Evolutionary conservation across 805 yeast species (phyloP).

Genomic region (Torulaspora indica): DNA sequence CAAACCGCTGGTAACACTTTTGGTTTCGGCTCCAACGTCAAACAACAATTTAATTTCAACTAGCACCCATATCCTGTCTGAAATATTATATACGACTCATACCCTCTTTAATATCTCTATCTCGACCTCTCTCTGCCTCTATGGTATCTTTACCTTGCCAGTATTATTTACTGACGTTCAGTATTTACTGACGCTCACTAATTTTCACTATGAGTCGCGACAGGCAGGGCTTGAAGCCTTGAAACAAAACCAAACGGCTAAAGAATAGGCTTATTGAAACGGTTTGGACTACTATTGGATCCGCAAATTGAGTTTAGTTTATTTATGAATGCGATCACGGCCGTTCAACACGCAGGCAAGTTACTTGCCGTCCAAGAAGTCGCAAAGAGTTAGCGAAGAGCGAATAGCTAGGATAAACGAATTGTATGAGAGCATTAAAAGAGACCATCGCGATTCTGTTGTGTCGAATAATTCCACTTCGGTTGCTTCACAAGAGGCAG

Average conservation of each 20-base stretch:
- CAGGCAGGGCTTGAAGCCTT: not conserved
- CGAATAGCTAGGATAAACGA: conserved; percentile 27
- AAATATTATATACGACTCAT: conserved; percentile 3
- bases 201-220: not conserved
- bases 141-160: too few relatives aligned
- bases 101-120: conserved; percentile 2
- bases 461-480: conserved; percentile 24
- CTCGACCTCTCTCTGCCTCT: not conserved
- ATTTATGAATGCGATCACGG: conserved; percentile 18
- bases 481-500: conserved; percentile 13
- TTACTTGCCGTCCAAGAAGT: conserved; percentile 19
- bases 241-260: conserved; percentile 1
- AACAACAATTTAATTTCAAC: conserved; percentile 42
- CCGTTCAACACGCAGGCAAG: conserved; percentile 12
- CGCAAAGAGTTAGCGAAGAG: conserved; percentile 21
- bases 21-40: conserved; percentile 73
- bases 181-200: not conserved
- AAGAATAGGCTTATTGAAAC: too few relatives aligned
- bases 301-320: not conserved
- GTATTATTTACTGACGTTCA: not conserved
- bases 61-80: conserved; percentile 7
- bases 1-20: conserved; percentile 76
- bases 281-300: too few relatives aligned
- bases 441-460: conserved; percentile 21
- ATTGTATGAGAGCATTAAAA: conserved; percentile 18